A percentile compares a stretch with the other conserved stretches of the same genome.
Evolutionary conservation across 345 rosid genomes (phyloP).

Genomic region (Noccaea caerulescens): DNA sequence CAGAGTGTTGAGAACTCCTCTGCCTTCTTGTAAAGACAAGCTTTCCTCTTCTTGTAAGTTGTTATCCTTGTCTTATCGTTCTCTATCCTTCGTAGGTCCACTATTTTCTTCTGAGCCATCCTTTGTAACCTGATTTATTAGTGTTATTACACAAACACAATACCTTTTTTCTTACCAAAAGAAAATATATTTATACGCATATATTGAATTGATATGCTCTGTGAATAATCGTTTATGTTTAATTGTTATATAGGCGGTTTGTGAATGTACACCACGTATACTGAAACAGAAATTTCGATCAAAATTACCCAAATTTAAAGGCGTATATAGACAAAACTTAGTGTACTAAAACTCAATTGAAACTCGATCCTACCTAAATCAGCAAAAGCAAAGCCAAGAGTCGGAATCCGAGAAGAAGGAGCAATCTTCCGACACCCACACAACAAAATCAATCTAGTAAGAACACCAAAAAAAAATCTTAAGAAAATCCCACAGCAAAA

Average conservation of each 20-base stretch:
- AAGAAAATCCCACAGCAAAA: not conserved
- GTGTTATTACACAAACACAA: constrained; percentile 6
- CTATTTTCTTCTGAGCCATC: constrained; percentile 33
- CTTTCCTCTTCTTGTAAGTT: constrained; percentile 48
- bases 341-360: not conserved
- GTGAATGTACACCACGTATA: not conserved
- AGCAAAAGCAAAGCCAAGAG: constrained; percentile 20
- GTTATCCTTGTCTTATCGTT: constrained; percentile 41
- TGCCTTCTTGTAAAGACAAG: constrained; percentile 46
- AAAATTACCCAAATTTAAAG: not conserved
- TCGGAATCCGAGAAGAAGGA: not conserved
- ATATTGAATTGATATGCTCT: not conserved
- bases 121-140: constrained; percentile 15
- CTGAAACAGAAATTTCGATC: constrained; percentile 1
- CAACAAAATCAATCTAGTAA: not conserved
- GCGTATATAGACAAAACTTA: not conserved
- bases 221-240: not conserved
- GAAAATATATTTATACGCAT: not conserved
- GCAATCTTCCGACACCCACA: not conserved
- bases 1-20: constrained; percentile 47
- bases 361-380: not conserved
- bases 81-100: constrained; percentile 26
- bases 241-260: not conserved
- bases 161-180: not conserved
- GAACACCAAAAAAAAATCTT: not conserved